Conservation (phyloP, 768 basidiomycete genomes). For the Lentinula aciculospora region DNA sequence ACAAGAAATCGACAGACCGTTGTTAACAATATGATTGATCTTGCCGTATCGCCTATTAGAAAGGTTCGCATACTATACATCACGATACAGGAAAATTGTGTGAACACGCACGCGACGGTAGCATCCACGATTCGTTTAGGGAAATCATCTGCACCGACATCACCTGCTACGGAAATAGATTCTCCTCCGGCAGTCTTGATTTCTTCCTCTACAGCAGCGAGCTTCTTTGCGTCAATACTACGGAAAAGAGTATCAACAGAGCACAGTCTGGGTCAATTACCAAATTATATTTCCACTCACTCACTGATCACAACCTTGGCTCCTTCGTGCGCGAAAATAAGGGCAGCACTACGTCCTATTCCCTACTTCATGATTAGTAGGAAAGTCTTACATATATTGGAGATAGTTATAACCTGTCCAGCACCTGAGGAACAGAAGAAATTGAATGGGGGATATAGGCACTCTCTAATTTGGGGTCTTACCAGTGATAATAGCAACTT, state of each 20-base stretch:
- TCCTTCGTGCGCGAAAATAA: conserved; percentile 79
- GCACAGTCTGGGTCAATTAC: no score
- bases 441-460: neutral
- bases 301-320: conserved; percentile 85
- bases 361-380: conserved; percentile 38
- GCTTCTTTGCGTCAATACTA: conserved; percentile 71
- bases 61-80: neutral
- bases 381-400: conserved; percentile 4
- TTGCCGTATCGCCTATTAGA: conserved; percentile 65
- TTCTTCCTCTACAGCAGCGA: conserved; percentile 61
- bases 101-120: conserved; percentile 59
- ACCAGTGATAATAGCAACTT: conserved; percentile 87
- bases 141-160: conserved; percentile 81
- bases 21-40: conserved; percentile 85
- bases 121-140: conserved; percentile 73
- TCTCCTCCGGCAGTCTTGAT: conserved; percentile 71
- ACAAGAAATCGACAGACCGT: conserved; percentile 35
- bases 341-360: conserved; percentile 69
- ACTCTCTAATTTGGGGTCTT: conserved; percentile 13
- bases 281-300: conserved; percentile 37
- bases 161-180: conserved; percentile 69
- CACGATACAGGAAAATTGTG: neutral
- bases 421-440: conserved; percentile 42
- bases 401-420: conserved; percentile 50
- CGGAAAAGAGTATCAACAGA: neutral